These are phyloP conservation scores for Arthrocladium fulminans DNA, from an alignment of 2,329 filamentous ascomycete species.

Conservation along the genomic window DNA sequence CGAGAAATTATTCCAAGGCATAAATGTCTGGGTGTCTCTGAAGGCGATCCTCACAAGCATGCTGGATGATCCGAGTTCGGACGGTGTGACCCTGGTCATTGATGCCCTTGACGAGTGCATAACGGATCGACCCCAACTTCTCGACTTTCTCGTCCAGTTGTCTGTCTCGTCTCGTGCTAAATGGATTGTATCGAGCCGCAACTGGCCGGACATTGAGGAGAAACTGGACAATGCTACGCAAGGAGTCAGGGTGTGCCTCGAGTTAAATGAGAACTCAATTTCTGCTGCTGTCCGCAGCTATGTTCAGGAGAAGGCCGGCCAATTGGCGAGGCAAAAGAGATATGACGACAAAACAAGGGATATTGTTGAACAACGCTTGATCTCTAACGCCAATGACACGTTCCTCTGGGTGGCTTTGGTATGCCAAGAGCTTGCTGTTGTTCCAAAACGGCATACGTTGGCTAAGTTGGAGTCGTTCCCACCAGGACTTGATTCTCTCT, in stretches of 20 bases:
- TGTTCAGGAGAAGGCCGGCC: constrained; percentile 29
- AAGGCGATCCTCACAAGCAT: constrained; percentile 33
- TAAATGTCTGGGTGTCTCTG: constrained; percentile 32
- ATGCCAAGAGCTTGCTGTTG: constrained; percentile 26
- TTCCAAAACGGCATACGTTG: constrained; percentile 13
- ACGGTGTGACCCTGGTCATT: constrained; percentile 31
- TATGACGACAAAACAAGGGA: constrained; percentile 21
- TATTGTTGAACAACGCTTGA: constrained; percentile 22
- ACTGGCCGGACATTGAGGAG: constrained; percentile 3
- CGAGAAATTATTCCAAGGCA: constrained; percentile 32
- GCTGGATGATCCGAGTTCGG: constrained; percentile 29
- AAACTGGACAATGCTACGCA: neutral
- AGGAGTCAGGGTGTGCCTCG: constrained; percentile 18
- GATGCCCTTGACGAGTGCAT: constrained; percentile 43
- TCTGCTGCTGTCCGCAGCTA: constrained; percentile 30
- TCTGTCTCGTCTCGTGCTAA: constrained; percentile 24
- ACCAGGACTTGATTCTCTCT: constrained; percentile 18
- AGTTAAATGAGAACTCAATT: constrained; percentile 31
- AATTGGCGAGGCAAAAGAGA: constrained; percentile 24
- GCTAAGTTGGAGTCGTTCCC: constrained; percentile 19
- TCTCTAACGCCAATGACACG: constrained; percentile 30
- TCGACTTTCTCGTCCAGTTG: constrained; percentile 29
- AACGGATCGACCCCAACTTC: constrained; percentile 24
- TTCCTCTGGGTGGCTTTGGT: constrained; percentile 41
- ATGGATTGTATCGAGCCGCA: constrained; percentile 9